Conservation (phyloP, 805 yeast genomes). For the Kazachstania taianensis region DNA sequence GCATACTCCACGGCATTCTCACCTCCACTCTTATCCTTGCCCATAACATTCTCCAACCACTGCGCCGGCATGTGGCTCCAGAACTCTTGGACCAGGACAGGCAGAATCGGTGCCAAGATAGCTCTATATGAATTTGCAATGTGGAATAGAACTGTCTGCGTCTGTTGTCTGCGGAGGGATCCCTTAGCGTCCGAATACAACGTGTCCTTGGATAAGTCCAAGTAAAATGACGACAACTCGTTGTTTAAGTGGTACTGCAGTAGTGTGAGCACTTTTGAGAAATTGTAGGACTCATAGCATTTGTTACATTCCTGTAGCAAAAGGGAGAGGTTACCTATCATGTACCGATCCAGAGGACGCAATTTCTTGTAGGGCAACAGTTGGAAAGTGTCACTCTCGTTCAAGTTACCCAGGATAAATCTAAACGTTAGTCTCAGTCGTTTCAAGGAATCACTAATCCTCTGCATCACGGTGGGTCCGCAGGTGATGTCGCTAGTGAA, state of each 20-base stretch:
- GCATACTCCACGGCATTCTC: conserved; percentile 4
- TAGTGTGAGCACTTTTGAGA: conserved; percentile 57
- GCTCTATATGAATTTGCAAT: conserved; percentile 55
- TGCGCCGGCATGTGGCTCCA: conserved; percentile 50
- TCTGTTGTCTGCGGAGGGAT: conserved; percentile 31
- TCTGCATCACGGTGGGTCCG: conserved; percentile 59
- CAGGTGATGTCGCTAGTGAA: conserved; percentile 72
- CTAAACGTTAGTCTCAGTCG: conserved; percentile 75
- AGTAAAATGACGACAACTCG: conserved; percentile 71
- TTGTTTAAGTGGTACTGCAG: conserved; percentile 64
- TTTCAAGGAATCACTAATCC: conserved; percentile 71
- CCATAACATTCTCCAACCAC: conserved; percentile 17
- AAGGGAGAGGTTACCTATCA: conserved; percentile 43
- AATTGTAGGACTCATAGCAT: conserved; percentile 50
- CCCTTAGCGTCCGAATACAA: conserved; percentile 56
- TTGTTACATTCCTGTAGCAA: conserved; percentile 35
- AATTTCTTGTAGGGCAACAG: conserved; percentile 34
- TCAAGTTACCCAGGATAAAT: conserved; percentile 71
- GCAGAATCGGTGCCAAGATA: conserved; percentile 69
- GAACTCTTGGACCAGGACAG: conserved; percentile 77
- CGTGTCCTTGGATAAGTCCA: conserved; percentile 77
- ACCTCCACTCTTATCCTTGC: too few relatives aligned
- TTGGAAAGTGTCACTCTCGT: conserved; percentile 29
- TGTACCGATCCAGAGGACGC: conserved; percentile 47
- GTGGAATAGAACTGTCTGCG: conserved; percentile 57